Conservation (phyloP, 108 stramenopile genomes). For the Skeletonema menzelii region DNA sequence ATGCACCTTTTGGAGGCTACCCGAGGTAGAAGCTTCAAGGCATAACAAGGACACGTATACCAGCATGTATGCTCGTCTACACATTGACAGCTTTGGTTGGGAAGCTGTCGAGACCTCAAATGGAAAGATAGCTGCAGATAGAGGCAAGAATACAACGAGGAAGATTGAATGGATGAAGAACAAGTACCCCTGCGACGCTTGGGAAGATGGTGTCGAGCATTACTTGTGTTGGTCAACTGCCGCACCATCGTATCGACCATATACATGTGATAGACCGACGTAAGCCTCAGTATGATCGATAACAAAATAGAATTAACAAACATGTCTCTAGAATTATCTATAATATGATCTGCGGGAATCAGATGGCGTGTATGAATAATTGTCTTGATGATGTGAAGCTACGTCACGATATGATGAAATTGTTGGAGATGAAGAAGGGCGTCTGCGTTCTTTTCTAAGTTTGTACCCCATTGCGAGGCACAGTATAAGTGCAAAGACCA, state of each 20-base stretch:
- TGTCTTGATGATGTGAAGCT: background rate
- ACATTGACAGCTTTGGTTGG: background rate
- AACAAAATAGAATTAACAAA: background rate
- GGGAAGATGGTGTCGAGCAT: background rate
- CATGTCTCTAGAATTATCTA: background rate
- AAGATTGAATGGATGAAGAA: background rate
- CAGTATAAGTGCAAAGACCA: constrained; percentile 10
- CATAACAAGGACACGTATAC: background rate
- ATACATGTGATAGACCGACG: background rate
- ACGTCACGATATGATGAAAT: background rate
- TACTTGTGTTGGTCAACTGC: background rate
- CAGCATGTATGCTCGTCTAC: background rate
- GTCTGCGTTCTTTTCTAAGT: constrained; percentile 22
- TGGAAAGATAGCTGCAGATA: background rate
- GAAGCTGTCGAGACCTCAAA: background rate
- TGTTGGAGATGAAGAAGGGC: background rate
- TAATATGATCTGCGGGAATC: background rate
- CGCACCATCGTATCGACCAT: background rate
- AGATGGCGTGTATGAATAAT: background rate
- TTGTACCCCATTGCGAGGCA: constrained; percentile 7
- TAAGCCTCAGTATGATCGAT: background rate
- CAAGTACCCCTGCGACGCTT: background rate
- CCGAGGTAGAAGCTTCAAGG: background rate
- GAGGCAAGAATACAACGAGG: background rate
- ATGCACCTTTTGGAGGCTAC: background rate